Percentiles rank a stretch among this genome's conserved stretches.
Conservation (phyloP, 2,329 filamentous ascomycete species). For the Thielaviopsis euricoi region DNA sequence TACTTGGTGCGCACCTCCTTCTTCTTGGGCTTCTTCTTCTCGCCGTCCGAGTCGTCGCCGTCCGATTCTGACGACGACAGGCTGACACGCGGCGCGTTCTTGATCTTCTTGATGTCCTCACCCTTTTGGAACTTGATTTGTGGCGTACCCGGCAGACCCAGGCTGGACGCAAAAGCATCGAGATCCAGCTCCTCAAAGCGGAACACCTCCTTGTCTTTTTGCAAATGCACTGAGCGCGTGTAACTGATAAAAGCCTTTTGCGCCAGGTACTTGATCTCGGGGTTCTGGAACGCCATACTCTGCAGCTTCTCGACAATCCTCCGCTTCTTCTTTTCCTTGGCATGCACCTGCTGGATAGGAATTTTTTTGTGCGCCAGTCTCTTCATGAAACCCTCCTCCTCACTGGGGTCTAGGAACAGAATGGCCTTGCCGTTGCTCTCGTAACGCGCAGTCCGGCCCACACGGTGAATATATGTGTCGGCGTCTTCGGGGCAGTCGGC, state of each 20-base stretch:
- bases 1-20: constrained; percentile 78
- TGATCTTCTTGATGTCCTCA: constrained; percentile 69
- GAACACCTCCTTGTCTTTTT: constrained; percentile 86
- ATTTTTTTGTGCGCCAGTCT: constrained; percentile 80
- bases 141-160: constrained; percentile 81
- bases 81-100: constrained; percentile 63
- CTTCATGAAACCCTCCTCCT: constrained; percentile 82
- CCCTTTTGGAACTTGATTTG: constrained; percentile 88
- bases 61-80: constrained; percentile 42
- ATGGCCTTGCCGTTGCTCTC: constrained; percentile 77
- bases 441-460: constrained; percentile 87
- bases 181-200: constrained; percentile 67
- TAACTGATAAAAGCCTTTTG: constrained; percentile 95
- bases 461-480: constrained; percentile 94
- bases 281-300: constrained; percentile 90
- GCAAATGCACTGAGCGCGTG: constrained; percentile 65
- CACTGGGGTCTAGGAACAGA: constrained; percentile 78
- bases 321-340: constrained; percentile 77
- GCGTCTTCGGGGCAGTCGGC: constrained; percentile 92
- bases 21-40: constrained; percentile 41
- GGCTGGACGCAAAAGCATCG: constrained; percentile 67
- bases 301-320: constrained; percentile 74
- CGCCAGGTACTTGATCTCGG: constrained; percentile 82
- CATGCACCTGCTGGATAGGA: constrained; percentile 69
- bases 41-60: constrained; percentile 33